phyloP scores from a whole-genome alignment of 192 early-diverging fungal species.

The Coemansia sp. region DNA sequence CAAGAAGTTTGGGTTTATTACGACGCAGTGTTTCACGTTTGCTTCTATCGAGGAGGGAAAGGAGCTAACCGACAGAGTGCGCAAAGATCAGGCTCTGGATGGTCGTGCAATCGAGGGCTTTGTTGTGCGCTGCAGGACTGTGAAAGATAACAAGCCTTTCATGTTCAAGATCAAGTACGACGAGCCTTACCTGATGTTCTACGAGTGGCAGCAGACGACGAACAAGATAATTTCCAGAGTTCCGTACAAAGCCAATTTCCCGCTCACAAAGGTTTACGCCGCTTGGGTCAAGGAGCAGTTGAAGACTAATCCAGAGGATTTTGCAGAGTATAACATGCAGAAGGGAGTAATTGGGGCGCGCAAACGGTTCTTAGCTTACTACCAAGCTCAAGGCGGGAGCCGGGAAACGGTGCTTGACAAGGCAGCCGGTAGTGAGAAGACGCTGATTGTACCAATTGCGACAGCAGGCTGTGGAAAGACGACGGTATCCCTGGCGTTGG shows the following conservation, averaged over 20 bases:
- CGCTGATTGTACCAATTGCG: constrained; percentile 71
- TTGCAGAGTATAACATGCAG: constrained; percentile 62
- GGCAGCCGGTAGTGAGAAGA: constrained; percentile 9
- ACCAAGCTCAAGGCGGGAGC: constrained; percentile 39
- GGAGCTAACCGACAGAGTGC: constrained; percentile 66
- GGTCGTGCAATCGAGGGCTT: constrained; percentile 87
- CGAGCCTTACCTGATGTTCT: constrained; percentile 89
- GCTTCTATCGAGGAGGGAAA: constrained; percentile 64
- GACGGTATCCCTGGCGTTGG: constrained; percentile 57
- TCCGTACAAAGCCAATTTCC: constrained; percentile 54
- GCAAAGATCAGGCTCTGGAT: constrained; percentile 63
- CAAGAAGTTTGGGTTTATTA: constrained; percentile 70
- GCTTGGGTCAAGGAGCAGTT: constrained; percentile 73
- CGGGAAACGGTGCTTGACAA: constrained; percentile 14
- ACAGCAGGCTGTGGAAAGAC: constrained; percentile 79
- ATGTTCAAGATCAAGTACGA: constrained; percentile 97
- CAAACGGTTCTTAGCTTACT: constrained; percentile 70
- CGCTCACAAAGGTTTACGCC: constrained; percentile 68
- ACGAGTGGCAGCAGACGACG: constrained; percentile 94
- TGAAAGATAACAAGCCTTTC: constrained; percentile 22
- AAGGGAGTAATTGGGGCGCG: constrained; percentile 84
- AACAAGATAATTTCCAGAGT: constrained; percentile 57
- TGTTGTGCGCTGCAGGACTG: constrained; percentile 75
- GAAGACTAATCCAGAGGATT: constrained; percentile 62
- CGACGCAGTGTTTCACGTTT: constrained; percentile 57